Evolutionary conservation across 345 rosid species (phyloP).

Genomic region (Carallia brachiata): DNA sequence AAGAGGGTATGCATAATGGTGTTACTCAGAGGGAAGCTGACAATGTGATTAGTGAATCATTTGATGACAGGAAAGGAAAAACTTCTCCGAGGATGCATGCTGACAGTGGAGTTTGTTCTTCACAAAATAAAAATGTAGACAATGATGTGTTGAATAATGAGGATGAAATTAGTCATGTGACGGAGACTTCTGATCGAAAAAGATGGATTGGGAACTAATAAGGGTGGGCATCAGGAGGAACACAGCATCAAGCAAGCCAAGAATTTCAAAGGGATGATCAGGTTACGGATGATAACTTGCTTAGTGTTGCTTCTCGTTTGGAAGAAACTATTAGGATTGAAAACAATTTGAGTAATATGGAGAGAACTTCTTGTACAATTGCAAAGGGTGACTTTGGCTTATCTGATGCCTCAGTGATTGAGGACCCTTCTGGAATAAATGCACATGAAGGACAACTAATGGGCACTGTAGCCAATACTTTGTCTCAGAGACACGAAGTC

Average conservation of each 20-base stretch:
- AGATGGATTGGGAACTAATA: slow-evolving; percentile 25
- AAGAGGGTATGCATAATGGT: slow-evolving; percentile 14
- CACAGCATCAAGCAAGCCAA: slow-evolving; percentile 12
- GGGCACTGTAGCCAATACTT: slow-evolving; percentile 18
- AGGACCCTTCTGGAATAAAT: slow-evolving; percentile 21
- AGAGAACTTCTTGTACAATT: slow-evolving; percentile 28
- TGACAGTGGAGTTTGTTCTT: slow-evolving; percentile 24
- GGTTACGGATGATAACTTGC: slow-evolving; percentile 24
- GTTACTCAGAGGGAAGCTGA: slow-evolving; percentile 28
- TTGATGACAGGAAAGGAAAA: slow-evolving; percentile 35
- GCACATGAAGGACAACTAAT: slow-evolving; percentile 11
- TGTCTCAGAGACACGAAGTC: slow-evolving; percentile 22
- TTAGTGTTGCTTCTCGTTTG: slow-evolving; percentile 16
- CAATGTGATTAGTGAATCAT: slow-evolving; percentile 28
- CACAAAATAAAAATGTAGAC: slow-evolving; percentile 24
- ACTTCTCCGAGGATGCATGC: slow-evolving; percentile 41
- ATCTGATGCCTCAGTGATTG: slow-evolving; percentile 19
- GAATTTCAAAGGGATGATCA: slow-evolving; percentile 21
- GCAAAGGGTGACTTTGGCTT: slow-evolving; percentile 32
- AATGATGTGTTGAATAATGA: slow-evolving; percentile 33
- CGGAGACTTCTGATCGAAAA: slow-evolving; percentile 21
- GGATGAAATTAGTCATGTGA: slow-evolving; percentile 24
- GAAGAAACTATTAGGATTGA: neutral
- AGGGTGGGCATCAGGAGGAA: slow-evolving; percentile 16
- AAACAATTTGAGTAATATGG: slow-evolving; percentile 19